These are phyloP conservation scores for Tylopilus rubrobrunneus DNA, from an alignment of 768 basidiomycete species.

Conservation along the genomic window DNA sequence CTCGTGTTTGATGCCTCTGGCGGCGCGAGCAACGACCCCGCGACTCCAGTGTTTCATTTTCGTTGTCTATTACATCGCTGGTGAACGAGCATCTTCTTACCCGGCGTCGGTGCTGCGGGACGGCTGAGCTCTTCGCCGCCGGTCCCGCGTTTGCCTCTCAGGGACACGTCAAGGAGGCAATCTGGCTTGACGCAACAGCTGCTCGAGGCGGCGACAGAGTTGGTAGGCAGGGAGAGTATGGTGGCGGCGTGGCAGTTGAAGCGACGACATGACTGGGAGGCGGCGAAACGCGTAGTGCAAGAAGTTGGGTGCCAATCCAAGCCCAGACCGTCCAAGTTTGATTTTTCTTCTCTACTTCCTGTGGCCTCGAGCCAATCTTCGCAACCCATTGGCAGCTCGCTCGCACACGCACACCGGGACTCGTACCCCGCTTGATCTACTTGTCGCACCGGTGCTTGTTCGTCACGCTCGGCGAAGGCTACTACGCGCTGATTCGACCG, in stretches of 20 bases:
- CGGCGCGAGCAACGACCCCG: conserved; percentile 32
- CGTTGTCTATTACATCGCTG: conserved; percentile 29
- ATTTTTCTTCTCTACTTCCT: background rate
- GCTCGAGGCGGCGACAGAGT: conserved; percentile 33
- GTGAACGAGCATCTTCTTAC: conserved; percentile 61
- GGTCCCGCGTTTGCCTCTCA: conserved; percentile 9
- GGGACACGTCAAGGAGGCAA: conserved; percentile 24
- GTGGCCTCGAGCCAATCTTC: background rate
- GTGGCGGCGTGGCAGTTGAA: conserved; percentile 68
- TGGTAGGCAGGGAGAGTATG: conserved; percentile 36
- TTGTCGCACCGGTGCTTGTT: conserved; percentile 84
- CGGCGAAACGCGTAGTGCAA: conserved; percentile 38
- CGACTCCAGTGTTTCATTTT: conserved; percentile 23
- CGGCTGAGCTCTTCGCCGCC: conserved; percentile 32
- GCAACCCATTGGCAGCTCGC: conserved; percentile 31
- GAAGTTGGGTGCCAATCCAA: conserved; percentile 6
- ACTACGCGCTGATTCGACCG: conserved; percentile 77
- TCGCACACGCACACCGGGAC: conserved; percentile 62
- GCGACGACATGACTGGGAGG: conserved; percentile 48
- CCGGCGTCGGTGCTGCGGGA: conserved; percentile 45
- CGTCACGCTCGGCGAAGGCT: conserved; percentile 71
- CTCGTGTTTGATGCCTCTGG: conserved; percentile 64
- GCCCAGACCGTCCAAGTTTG: conserved; percentile 12
- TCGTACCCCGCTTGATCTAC: conserved; percentile 76
- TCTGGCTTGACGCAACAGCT: conserved; percentile 35